Evolutionary conservation across 2,329 filamentous ascomycete genomes (phyloP).

Genomic region (Alternaria tenuissima): DNA sequence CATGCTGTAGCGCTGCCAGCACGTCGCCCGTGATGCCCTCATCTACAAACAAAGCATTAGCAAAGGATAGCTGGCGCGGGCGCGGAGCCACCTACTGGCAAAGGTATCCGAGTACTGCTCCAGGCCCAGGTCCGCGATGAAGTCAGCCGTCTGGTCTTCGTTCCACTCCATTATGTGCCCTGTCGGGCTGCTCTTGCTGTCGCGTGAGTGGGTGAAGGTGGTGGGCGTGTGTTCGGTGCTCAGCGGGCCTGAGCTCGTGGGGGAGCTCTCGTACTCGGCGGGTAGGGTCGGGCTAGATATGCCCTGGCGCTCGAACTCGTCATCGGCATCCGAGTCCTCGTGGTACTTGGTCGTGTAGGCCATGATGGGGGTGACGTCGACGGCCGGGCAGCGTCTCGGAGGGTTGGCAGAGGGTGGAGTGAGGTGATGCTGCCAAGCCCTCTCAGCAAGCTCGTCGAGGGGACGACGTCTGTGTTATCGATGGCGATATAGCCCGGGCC

Average conservation of each 20-base stretch:
- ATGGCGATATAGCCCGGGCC: constrained; percentile 21
- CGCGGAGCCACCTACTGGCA: constrained; percentile 69
- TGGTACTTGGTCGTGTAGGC: constrained; percentile 66
- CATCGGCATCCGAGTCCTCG: constrained; percentile 76
- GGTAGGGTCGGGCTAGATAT: constrained; percentile 69
- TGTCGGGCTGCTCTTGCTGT: constrained; percentile 72
- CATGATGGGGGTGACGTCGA: constrained; percentile 33
- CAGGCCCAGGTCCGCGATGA: constrained; percentile 79
- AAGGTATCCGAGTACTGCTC: constrained; percentile 84
- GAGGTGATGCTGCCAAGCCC: constrained; percentile 37
- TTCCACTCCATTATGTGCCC: constrained; percentile 83
- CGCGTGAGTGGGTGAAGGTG: constrained; percentile 72
- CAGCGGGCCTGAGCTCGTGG: constrained; percentile 75
- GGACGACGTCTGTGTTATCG: constrained; percentile 25
- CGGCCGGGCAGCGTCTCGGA: constrained; percentile 8
- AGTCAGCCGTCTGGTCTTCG: constrained; percentile 88
- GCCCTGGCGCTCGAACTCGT: constrained; percentile 81
- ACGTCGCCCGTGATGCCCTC: constrained; percentile 95
- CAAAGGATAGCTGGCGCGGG: neutral
- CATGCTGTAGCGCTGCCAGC: constrained; percentile 85
- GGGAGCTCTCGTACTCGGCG: constrained; percentile 72
- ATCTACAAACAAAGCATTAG: constrained; percentile 62
- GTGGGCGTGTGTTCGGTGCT: constrained; percentile 81
- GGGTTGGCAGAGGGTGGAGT: constrained; percentile 19
- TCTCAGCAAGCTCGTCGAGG: constrained; percentile 27